Conservation (phyloP, 75 land plant genomes). For the Pinus taeda region DNA sequence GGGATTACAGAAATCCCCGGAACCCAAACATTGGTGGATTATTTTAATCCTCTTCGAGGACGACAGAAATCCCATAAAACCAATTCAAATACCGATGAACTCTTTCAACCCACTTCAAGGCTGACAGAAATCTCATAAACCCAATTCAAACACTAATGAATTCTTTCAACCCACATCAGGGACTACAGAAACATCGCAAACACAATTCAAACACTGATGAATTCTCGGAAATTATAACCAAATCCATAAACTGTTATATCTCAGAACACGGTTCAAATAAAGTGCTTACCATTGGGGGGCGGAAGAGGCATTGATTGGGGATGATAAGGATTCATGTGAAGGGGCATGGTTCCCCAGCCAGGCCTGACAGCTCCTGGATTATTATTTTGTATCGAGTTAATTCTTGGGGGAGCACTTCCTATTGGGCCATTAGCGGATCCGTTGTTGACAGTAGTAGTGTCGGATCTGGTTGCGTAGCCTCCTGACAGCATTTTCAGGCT, state of each 20-base stretch:
- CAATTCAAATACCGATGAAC: neutral
- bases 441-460: neutral
- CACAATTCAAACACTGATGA: too few relatives aligned
- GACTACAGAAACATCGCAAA: neutral
- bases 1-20: too few relatives aligned
- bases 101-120: neutral
- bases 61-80: neutral
- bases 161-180: neutral
- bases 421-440: constrained; percentile 10
- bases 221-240: too few relatives aligned
- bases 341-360: constrained; percentile 7
- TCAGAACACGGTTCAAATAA: neutral
- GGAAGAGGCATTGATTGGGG: constrained; percentile 6
- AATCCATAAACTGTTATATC: too few relatives aligned
- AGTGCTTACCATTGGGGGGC: neutral
- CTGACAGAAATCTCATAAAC: neutral
- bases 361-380: constrained; percentile 7
- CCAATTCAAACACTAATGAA: neutral
- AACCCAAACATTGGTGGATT: too few relatives aligned
- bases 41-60: too few relatives aligned
- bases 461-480: neutral
- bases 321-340: neutral
- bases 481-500: too few relatives aligned
- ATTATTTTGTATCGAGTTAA: neutral
- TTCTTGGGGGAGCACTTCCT: neutral